Evolutionary conservation across 2,329 filamentous ascomycete species (phyloP).

Genomic region (Aspergillus sp.): DNA sequence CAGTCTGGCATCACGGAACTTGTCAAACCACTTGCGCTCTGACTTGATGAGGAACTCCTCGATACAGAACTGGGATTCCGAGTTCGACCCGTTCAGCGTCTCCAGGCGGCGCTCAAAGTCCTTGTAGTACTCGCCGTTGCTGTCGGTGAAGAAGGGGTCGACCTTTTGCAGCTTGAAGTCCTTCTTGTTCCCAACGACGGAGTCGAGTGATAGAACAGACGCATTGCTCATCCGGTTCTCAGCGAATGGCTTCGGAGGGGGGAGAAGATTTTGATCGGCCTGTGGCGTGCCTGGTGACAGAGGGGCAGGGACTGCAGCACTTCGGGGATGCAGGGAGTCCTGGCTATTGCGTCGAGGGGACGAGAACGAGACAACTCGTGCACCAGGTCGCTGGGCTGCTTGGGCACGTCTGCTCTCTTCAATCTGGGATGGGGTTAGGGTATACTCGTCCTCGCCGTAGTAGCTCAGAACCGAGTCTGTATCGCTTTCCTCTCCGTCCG

Average conservation of each 20-base stretch:
- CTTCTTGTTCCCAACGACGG: slow-evolving; percentile 58
- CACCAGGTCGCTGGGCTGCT: slow-evolving; percentile 7
- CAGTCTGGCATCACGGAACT: slow-evolving; percentile 59
- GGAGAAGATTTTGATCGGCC: slow-evolving; percentile 32
- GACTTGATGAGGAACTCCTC: slow-evolving; percentile 65
- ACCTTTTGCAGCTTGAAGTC: slow-evolving; percentile 61
- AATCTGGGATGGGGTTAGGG: slow-evolving; percentile 34
- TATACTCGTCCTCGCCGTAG: slow-evolving; percentile 41
- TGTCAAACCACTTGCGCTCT: slow-evolving; percentile 66
- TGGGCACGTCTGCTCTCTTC: slow-evolving; percentile 31
- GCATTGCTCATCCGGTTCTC: slow-evolving; percentile 49
- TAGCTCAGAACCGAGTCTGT: slow-evolving; percentile 36
- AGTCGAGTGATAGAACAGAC: slow-evolving; percentile 49
- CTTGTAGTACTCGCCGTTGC: slow-evolving; percentile 60
- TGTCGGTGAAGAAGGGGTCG: slow-evolving; percentile 67
- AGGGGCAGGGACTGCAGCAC: slow-evolving; percentile 18
- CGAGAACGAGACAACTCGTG: too few relatives aligned
- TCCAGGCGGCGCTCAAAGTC: slow-evolving; percentile 60
- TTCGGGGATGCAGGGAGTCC: slow-evolving; percentile 17
- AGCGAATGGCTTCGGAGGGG: slow-evolving; percentile 15
- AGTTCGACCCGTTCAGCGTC: slow-evolving; percentile 56
- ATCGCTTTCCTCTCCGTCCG: slow-evolving; percentile 29
- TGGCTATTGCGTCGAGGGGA: slow-evolving; percentile 25
- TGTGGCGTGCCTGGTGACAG: slow-evolving; percentile 28
- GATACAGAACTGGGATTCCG: slow-evolving; percentile 60